phyloP scores from a whole-genome alignment of 2,329 filamentous ascomycete genomes.

The Chaetomiaceae sp. region DNA sequence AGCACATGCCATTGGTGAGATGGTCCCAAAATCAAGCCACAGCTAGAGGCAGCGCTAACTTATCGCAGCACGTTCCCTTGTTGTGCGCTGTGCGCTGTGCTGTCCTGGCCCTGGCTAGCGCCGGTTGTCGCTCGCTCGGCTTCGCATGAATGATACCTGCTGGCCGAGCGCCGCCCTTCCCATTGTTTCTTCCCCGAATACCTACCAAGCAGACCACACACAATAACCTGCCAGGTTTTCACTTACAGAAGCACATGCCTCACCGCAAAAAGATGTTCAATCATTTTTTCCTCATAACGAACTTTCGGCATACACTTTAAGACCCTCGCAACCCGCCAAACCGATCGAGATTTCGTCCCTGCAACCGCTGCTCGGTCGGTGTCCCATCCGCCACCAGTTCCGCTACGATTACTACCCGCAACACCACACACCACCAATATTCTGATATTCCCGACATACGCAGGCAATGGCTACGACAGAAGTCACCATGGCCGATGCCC shows the following conservation, averaged over 20 bases:
- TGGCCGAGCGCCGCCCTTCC: neutral
- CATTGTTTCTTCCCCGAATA: neutral
- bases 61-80: too few relatives aligned
- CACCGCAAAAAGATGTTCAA: neutral
- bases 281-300: neutral
- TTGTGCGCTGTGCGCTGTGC: too few relatives aligned
- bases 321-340: neutral
- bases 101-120: neutral
- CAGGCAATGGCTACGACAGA: constrained; percentile 24
- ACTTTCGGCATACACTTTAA: neutral
- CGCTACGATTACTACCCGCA: constrained; percentile 3
- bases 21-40: neutral
- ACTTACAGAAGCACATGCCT: neutral
- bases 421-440: neutral
- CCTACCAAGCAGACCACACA: neutral
- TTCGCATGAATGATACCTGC: neutral
- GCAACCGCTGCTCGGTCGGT: neutral
- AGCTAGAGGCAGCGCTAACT: too few relatives aligned
- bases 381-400: neutral
- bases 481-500: constrained; percentile 19
- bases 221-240: neutral
- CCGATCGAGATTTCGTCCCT: neutral
- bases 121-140: neutral
- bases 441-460: neutral
- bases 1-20: neutral